Conservation (phyloP, 2,329 filamentous ascomycete genomes). For the Fusarium tricinctum region DNA sequence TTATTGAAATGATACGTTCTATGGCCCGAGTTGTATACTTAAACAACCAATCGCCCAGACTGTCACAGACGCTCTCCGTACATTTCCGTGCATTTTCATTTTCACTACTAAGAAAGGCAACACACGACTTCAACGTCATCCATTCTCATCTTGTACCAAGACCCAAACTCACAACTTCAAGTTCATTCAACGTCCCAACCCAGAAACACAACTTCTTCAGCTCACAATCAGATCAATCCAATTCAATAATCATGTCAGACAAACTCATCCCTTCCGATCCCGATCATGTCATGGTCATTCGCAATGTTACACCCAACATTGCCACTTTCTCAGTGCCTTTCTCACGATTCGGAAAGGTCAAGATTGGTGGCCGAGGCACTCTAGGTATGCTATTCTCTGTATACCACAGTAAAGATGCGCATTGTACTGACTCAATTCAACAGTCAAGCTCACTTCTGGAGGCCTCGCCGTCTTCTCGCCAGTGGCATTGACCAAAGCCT, state of each 20-base stretch:
- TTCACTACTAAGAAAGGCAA: neutral
- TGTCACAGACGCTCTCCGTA: slow-evolving; percentile 6
- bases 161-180: neutral
- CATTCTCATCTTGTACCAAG: slow-evolving; percentile 4
- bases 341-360: slow-evolving; percentile 80
- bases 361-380: slow-evolving; percentile 89
- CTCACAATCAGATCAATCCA: slow-evolving; percentile 18
- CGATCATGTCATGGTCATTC: slow-evolving; percentile 89
- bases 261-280: slow-evolving; percentile 79
- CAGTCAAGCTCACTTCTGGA: slow-evolving; percentile 83
- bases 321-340: slow-evolving; percentile 88
- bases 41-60: slow-evolving; percentile 11
- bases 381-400: slow-evolving; percentile 69
- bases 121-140: slow-evolving; percentile 25
- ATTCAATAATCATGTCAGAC: slow-evolving; percentile 65
- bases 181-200: neutral
- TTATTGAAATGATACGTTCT: slow-evolving; percentile 23
- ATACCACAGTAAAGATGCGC: neutral
- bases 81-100: slow-evolving; percentile 20
- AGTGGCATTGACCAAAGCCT: slow-evolving; percentile 83
- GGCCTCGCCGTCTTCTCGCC: slow-evolving; percentile 92
- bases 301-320: slow-evolving; percentile 83
- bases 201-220: slow-evolving; percentile 30
- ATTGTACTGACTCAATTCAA: slow-evolving; percentile 6
- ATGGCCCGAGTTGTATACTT: slow-evolving; percentile 16